Evolutionary conservation across 75 land plant genomes (phyloP), one percentile per base, ranked within the genome.

Genomic region (Pinus tabuliformis): DNA sequence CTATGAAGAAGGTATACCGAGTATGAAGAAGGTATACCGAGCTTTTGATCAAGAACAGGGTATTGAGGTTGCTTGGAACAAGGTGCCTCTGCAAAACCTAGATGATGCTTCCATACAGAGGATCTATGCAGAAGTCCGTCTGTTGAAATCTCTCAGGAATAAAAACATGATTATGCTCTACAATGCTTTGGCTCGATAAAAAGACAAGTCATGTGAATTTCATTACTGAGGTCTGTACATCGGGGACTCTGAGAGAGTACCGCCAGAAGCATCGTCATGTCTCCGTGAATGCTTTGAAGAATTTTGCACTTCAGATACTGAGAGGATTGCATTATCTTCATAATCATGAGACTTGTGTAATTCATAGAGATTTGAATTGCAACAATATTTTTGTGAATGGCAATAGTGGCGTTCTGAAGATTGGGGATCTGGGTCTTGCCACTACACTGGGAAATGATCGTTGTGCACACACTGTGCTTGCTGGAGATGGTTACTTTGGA

Each of bases 51-150:
- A 89, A 72, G 85, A 83, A 59, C 89, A 93, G 49, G 94, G 95
- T 3, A 86, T 81, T 68, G 95, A 93, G 70, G 91, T 93, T 24
- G 95, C 95, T 7, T 93, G 95, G 95, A 93, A 93, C 76, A 86
- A 93, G 75, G 90, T 90, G 17, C 77, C 77, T 15, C 74, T 86
- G 11, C 64, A 83, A 49, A 72, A 22, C 36, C 78, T 88, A 21
- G 66, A 81, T 16, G 91, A 89, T 12, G 76, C 52, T 16, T 30
- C 84, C 0, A 73, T 82, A 37, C 79, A 84, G 13, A 73, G 90
- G 56, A 77, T 91, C 12, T 76, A 22, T 59, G 59, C 89, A 0
- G 95, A 92, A 74, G 84, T 91, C 20, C 78, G 79, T 17, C 77
- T 93, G 57, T 75, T 93, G 33, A 77, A 73, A 36, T 22, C 64